Evolutionary conservation across 257 asterid species (phyloP).

Genomic region (Lantana camara): DNA sequence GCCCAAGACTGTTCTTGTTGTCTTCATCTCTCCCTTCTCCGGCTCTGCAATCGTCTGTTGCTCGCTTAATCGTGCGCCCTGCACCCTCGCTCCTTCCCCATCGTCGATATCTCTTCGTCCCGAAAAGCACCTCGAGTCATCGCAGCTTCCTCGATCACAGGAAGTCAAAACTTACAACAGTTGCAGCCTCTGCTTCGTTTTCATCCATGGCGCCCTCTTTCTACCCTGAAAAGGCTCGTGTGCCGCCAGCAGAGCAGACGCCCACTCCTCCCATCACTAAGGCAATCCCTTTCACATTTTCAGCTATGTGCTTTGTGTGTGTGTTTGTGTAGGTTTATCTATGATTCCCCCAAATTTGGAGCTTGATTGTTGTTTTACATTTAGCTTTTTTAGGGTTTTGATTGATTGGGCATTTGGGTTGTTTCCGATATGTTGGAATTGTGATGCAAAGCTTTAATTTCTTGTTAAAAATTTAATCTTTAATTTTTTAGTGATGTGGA

Average conservation of each 20-base stretch:
- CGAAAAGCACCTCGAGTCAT: conserved; percentile 19
- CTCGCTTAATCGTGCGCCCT: conserved; percentile 35
- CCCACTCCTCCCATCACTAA: conserved; percentile 69
- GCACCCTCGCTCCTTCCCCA: conserved; percentile 31
- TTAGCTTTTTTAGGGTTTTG: conserved; percentile 7
- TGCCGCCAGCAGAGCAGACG: conserved; percentile 55
- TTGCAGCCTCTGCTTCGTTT: conserved; percentile 36
- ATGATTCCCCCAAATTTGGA: neutral
- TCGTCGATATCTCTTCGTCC: conserved; percentile 29
- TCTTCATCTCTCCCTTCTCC: conserved; percentile 33
- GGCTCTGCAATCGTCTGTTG: conserved; percentile 37
- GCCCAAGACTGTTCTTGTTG: conserved; percentile 14
- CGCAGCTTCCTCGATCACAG: conserved; percentile 3
- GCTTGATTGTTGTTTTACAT: conserved; percentile 16
- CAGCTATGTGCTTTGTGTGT: too few species aligned
- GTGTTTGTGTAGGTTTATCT: neutral
- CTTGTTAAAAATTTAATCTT: neutral
- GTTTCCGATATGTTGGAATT: neutral
- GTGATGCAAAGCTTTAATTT: conserved; percentile 5
- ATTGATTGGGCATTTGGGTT: conserved; percentile 3
- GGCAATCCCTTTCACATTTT: conserved; percentile 32
- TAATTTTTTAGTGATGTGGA: neutral
- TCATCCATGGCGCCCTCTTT: conserved; percentile 69
- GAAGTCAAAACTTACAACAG: conserved; percentile 34
- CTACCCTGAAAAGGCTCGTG: conserved; percentile 74